Evolutionary conservation across 2,329 filamentous ascomycete species (phyloP), one percentile per base, ranked within the genome.

Genomic region (Teratosphaeria zuluensis): DNA sequence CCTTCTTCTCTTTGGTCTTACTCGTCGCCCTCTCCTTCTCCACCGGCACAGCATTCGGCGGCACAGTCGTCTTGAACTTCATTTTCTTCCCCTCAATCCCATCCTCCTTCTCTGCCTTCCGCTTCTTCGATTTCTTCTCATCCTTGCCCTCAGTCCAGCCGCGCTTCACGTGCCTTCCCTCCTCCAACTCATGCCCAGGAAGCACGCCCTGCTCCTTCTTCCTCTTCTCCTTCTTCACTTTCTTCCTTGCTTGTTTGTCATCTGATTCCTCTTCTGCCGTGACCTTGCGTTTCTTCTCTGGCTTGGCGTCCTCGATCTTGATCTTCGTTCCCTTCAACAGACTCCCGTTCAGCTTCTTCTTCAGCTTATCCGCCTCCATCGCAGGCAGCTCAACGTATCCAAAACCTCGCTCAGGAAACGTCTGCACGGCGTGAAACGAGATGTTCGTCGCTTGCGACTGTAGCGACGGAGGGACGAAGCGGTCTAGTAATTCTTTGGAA

Each of bases 401-500:
- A 84, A 90, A 99, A 56, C 84, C 86, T 70, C 84, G 88, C 64
- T 99, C 94, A 14, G 92, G 92, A 63, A 95, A 96, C 0, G 92
- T 92, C 69, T 90, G 83, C 64, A 96, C 76, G 4, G 80, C 79
- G 74, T 97, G 92, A 75, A 87, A 96, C n/a, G 92, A 96, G 56
- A 96, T 83, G 70, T 91, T 89, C 61, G 84, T 84, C 21, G 89
- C 90, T 53, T 78, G 77, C 14, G 84, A 79, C 38, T 84, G 82
- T 14, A 89, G 70, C 0, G 86, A 81, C 0, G 86, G 78, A 24
- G 89, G 85, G 54, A 99, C 74, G 60, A 95, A 83, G 54, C 87
- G 79, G 58, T 83, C 81, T 58, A 94, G 78, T 19, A 97, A 82
- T 7, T 87, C 83, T 46, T 87, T 78, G 68, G 86, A 90, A 65